These are phyloP conservation scores for Mycena sp. DNA, from an alignment of 1,284 basidiomycete genomes.

Conservation along the genomic window DNA sequence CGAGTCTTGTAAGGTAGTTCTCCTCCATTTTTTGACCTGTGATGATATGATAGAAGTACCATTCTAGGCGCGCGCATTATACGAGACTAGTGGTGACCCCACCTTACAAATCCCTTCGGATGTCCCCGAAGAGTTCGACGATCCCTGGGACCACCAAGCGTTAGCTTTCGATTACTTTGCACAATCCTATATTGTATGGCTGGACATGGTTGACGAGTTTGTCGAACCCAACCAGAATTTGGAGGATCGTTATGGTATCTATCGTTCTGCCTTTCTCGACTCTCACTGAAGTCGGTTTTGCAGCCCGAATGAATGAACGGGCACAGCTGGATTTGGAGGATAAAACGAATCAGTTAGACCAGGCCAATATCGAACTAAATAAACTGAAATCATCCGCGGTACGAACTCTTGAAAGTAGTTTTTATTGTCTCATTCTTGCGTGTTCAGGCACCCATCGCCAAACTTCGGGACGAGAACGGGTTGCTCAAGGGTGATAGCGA, in stretches of 20 bases:
- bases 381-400: conserved; percentile 70
- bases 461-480: conserved; percentile 65
- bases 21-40: background rate
- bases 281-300: conserved; percentile 1
- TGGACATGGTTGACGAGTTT: conserved; percentile 78
- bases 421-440: conserved; percentile 21
- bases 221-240: conserved; percentile 73
- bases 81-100: conserved; percentile 67
- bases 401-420: conserved; percentile 24
- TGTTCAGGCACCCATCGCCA: conserved; percentile 71
- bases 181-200: conserved; percentile 76
- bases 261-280: background rate
- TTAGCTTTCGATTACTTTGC: conserved; percentile 80
- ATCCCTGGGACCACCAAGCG: conserved; percentile 77
- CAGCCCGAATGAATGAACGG: conserved; percentile 74
- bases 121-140: conserved; percentile 76
- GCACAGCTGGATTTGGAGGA: conserved; percentile 70
- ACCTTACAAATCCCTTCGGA: conserved; percentile 70
- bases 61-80: conserved; percentile 57
- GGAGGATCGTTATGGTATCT: conserved; percentile 77
- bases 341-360: conserved; percentile 55
- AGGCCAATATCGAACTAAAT: conserved; percentile 61
- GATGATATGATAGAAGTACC: background rate
- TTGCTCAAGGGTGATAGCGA: conserved; percentile 69
- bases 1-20: conserved; percentile 82